Percentiles rank a stretch among this genome's conserved stretches.
Evolutionary conservation across 768 basidiomycete species (phyloP).

Genomic region (Lentinula sp.): DNA sequence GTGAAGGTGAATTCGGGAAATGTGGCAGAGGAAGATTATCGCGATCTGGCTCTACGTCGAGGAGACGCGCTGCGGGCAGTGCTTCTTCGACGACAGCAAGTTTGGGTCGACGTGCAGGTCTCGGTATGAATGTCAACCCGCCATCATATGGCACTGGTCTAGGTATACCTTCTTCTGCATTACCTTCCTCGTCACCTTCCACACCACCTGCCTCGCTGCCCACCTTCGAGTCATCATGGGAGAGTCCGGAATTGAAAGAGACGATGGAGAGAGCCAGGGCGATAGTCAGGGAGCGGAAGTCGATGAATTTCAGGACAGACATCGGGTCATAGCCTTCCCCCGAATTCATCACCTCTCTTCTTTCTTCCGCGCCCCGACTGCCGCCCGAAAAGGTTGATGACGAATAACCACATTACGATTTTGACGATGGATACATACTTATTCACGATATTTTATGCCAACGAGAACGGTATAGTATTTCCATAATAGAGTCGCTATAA

Average conservation of each 20-base stretch:
- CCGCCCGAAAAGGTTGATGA: background rate
- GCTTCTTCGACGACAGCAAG: background rate
- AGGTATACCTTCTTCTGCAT: constrained; percentile 9
- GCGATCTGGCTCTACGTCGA: constrained; percentile 10
- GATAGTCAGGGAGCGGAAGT: constrained; percentile 3
- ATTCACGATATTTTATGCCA: background rate
- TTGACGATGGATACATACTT: background rate
- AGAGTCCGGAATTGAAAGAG: constrained; percentile 63
- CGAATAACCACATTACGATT: background rate
- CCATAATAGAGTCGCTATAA: too few species aligned
- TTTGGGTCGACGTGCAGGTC: background rate
- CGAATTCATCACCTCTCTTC: background rate
- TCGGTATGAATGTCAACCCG: background rate
- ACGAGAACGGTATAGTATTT: background rate
- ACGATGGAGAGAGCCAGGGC: constrained; percentile 67
- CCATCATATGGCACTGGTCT: constrained; percentile 10
- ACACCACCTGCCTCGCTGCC: constrained; percentile 13
- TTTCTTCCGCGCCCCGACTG: background rate
- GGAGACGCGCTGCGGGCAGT: constrained; percentile 6
- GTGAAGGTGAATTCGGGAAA: background rate
- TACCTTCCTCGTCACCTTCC: constrained; percentile 18
- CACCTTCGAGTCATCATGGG: constrained; percentile 39
- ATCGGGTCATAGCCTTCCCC: background rate
- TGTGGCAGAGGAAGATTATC: background rate
- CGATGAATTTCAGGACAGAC: background rate